Evolutionary conservation across 176 grass and related monocot species (phyloP), one percentile per base, ranked within the genome.

Genomic region (Oropetium thomaeum): DNA sequence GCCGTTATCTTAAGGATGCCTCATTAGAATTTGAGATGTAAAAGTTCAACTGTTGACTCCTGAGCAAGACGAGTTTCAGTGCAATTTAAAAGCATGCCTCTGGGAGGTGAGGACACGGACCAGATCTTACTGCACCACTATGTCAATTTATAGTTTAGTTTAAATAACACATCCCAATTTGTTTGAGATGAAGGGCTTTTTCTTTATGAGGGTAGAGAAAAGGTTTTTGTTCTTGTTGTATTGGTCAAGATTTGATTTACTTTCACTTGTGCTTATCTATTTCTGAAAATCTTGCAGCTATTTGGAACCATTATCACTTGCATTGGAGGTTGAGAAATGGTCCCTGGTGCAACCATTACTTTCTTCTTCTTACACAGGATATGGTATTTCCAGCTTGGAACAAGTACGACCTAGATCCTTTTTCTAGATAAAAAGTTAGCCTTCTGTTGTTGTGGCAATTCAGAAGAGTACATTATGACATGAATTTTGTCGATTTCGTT

Each of bases 281-380:
- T 59, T 75, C 17, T 58, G 35, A 81, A 86, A 71, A 71, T 2
- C 51, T 43, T 47, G 47, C 84, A 99, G 96, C 53, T 99, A 99
- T 65, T 75, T 90, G 71, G 92, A 95, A 88, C 96, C 89, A 70
- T 84, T 99, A 45, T 99, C 96, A 74, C 62, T 96, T 87, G 92
- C 87, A 45, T 77, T 99, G 87, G 89, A 90, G 77, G 84, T 86
- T 67, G 85, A 88, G 73, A 96, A 96, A 78, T 99, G 96, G 96
- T 95, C 96, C 61, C 69, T 99, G 65, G 92, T 99, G 49, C 92
- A 99, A 70, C 87, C 96, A 72, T 86, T 99, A 69, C 84, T 99
- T 62, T 99, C 96, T 80, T 99, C 96, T 67, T 99, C 96, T 63
- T 99, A 99, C 83, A 88, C 60, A 71, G 96, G 96, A 84, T 99